Percentiles rank a stretch among this genome's conserved stretches.
phyloP scores from a whole-genome alignment of 441 rosid genomes.

The Erodium moschatum region DNA sequence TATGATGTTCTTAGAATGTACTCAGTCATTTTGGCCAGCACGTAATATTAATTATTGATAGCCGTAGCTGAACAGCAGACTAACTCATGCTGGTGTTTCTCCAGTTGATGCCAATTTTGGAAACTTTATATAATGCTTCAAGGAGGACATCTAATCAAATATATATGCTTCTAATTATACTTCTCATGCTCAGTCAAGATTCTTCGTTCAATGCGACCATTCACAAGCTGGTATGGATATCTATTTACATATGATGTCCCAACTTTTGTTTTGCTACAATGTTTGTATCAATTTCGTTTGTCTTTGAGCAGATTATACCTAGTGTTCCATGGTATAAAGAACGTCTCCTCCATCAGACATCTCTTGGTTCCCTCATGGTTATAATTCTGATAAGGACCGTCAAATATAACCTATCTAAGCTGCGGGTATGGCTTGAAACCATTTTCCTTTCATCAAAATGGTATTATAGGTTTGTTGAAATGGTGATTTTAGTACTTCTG shows the following conservation, averaged over 20 bases:
- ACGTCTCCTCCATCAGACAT: constrained; percentile 87
- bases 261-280: constrained; percentile 13
- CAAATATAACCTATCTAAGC: constrained; percentile 85
- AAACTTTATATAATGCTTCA: constrained; percentile 74
- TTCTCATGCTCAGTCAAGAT: constrained; percentile 97
- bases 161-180: constrained; percentile 90
- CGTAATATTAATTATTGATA: constrained; percentile 13
- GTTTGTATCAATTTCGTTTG: constrained; percentile 18
- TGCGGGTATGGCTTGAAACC: constrained; percentile 63
- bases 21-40: constrained; percentile 12
- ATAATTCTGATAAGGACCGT: constrained; percentile 92
- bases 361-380: constrained; percentile 93
- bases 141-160: constrained; percentile 91
- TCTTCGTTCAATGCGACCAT: constrained; percentile 88
- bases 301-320: constrained; percentile 54
- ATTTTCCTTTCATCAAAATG: not conserved
- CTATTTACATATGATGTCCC: constrained; percentile 5
- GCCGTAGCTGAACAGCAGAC: constrained; percentile 2
- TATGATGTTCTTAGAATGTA: not conserved
- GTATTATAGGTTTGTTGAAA: not conserved
- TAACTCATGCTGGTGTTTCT: constrained; percentile 19
- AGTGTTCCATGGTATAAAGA: constrained; percentile 96
- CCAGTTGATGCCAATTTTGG: constrained; percentile 91
- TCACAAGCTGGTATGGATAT: constrained; percentile 70
- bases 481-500: not conserved